Evolutionary conservation across 2,329 filamentous ascomycete genomes (phyloP).

Genomic region (Colletotrichum sp.): DNA sequence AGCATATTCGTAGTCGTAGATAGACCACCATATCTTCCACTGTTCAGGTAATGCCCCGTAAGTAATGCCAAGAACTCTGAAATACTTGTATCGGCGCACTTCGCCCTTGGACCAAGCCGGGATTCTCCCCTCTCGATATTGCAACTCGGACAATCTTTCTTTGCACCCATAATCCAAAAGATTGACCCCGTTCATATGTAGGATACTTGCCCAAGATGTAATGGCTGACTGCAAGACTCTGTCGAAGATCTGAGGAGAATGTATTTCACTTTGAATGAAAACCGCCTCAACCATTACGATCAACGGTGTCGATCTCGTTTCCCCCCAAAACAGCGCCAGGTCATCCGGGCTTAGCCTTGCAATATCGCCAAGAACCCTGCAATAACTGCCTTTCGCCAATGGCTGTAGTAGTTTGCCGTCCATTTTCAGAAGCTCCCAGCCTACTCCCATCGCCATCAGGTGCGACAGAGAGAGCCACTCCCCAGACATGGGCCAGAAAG

Average conservation of each 20-base stretch:
- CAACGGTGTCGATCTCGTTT: no score
- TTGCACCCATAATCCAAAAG: conserved; percentile 24
- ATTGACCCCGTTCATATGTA: conserved; percentile 14
- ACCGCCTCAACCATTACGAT: no score
- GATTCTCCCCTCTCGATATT: not conserved
- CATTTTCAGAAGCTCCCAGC: no score
- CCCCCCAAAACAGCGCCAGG: no score
- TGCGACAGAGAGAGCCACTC: no score
- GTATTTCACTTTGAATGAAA: no score
- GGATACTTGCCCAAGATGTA: not conserved
- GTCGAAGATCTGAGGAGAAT: not conserved
- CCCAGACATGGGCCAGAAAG: no score
- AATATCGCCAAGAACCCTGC: not conserved
- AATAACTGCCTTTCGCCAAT: not conserved
- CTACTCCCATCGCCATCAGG: no score
- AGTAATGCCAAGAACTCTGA: not conserved
- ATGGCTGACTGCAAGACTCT: not conserved
- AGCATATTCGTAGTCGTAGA: not conserved
- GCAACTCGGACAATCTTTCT: not conserved
- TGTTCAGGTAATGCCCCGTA: not conserved
- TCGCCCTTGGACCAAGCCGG: no score
- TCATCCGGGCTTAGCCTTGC: not conserved
- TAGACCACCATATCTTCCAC: conserved; percentile 5
- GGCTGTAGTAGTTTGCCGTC: no score
- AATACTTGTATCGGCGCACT: not conserved